Conservation (phyloP, 257 asterid genomes). For the Fraxinus americana region DNA sequence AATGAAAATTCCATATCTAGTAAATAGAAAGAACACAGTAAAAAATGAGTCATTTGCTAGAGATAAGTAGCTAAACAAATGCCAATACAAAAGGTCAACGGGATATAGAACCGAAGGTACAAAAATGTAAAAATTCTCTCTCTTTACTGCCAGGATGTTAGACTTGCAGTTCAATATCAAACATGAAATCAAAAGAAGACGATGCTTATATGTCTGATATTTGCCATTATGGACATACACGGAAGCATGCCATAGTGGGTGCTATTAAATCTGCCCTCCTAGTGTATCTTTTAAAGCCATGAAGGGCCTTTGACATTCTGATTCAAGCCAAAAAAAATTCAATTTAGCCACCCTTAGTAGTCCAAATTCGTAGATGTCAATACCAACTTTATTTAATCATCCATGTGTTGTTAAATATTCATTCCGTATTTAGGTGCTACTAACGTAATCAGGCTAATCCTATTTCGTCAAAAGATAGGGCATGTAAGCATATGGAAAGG, state of each 20-base stretch:
- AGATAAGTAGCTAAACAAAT: background rate
- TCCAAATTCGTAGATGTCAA: too few species aligned
- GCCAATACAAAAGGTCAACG: background rate
- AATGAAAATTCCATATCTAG: constrained; percentile 43
- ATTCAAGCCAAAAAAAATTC: too few species aligned
- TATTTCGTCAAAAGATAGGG: background rate
- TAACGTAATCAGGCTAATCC: too few species aligned
- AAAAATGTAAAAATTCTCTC: background rate
- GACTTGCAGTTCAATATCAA: too few species aligned
- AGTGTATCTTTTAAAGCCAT: too few species aligned
- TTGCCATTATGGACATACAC: background rate
- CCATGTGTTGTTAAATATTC: too few species aligned
- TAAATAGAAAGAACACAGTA: constrained; percentile 17
- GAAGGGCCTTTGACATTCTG: too few species aligned
- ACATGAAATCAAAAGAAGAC: background rate
- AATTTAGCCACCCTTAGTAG: too few species aligned
- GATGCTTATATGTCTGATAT: background rate
- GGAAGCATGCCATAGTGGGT: background rate
- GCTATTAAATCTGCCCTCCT: background rate
- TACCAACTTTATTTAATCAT: too few species aligned
- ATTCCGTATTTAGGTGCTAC: too few species aligned
- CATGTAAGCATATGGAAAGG: background rate
- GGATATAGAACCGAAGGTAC: background rate
- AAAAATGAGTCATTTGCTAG: constrained; percentile 9
- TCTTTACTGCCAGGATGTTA: background rate